These are phyloP conservation scores for Scutellaria galericulata DNA, from an alignment of 257 asterid species.

Conservation along the genomic window DNA sequence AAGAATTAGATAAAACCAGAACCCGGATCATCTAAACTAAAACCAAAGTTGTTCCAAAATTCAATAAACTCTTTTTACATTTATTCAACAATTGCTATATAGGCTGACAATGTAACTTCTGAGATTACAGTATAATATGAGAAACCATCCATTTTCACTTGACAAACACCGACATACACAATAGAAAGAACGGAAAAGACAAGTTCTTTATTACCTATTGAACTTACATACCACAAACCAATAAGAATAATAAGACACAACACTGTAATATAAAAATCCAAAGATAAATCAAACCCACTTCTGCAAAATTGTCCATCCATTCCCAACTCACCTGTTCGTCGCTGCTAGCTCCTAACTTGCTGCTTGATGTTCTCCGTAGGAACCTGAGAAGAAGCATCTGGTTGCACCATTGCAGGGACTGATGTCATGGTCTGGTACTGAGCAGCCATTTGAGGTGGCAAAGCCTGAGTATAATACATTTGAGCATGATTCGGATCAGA, in stretches of 20 bases:
- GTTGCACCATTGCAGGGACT: constrained; percentile 44
- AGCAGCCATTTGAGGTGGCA: constrained; percentile 68
- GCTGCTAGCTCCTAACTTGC: constrained; percentile 56
- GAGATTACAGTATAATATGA: constrained; percentile 53
- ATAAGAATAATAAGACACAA: constrained; percentile 45
- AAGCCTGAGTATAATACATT: constrained; percentile 71
- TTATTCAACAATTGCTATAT: constrained; percentile 43
- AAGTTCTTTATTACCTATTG: constrained; percentile 57
- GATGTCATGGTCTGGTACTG: constrained; percentile 78
- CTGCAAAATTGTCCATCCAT: constrained; percentile 81
- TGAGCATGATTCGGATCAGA: constrained; percentile 72
- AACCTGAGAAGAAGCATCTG: constrained; percentile 63
- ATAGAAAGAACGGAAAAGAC: constrained; percentile 32
- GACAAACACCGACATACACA: constrained; percentile 40
- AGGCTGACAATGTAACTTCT: constrained; percentile 38
- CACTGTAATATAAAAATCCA: constrained; percentile 43
- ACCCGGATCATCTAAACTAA: neutral
- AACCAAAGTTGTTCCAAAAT: constrained; percentile 15
- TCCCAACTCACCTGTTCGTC: constrained; percentile 58
- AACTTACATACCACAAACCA: constrained; percentile 73
- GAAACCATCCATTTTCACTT: constrained; percentile 41
- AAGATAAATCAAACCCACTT: constrained; percentile 53
- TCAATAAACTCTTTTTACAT: constrained; percentile 28
- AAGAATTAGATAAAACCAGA: constrained; percentile 11
- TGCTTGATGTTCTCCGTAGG: constrained; percentile 63